Base-by-base conservation (phyloP, 768 basidiomycete genomes). In the Tricholomella constricta region DNA sequence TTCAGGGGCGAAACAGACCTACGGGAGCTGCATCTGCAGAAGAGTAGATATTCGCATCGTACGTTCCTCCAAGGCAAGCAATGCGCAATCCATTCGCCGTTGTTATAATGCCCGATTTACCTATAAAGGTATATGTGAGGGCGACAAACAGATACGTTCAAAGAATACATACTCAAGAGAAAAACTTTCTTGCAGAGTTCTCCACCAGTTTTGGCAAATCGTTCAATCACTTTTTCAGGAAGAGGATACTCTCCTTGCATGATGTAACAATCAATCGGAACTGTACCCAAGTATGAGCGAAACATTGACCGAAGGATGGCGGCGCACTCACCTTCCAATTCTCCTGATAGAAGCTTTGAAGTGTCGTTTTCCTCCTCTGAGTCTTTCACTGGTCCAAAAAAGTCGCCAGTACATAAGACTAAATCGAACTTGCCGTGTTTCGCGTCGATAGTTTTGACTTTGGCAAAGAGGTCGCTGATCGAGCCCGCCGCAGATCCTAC, bases 391-490 rank as follows among this genome's bases (percentile, higher is more conserved):
- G 78, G 78, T 5, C 88, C 88, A 69, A 94, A 92, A 72, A 94
- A 94, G 69, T 93, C 89, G n/a, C 92, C 92, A 6, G 77, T 73
- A 60, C 89, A 91, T 46, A 94, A 77, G 6, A 86, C 80, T 50
- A 91, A 79, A 64, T 93, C 89, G 65, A 98, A 98, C 66, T 90
- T 91, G 56, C 94, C 94, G 69, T 97, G 91, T 72, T 96, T 97
- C 48, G 84, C 78, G 72, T 98, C 85, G 59, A 97, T 91, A 25
- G 83, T 72, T 54, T 82, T 85, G 62, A 98, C 80, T 76, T 94
- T 97, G 52, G 81, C 68, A 62, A 92, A 87, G 25, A 95, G 76
- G n/a, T 83, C 79, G 27, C 77, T 70, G 63, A 97, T 83, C 1
- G 83, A 81, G 23, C 94, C 94, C 29, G 77, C 72, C 6, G 89